Evolutionary conservation across 73 alveolate genomes (phyloP), one percentile per base, ranked within the genome.

Genomic region (Tetrahymena thermophila): DNA sequence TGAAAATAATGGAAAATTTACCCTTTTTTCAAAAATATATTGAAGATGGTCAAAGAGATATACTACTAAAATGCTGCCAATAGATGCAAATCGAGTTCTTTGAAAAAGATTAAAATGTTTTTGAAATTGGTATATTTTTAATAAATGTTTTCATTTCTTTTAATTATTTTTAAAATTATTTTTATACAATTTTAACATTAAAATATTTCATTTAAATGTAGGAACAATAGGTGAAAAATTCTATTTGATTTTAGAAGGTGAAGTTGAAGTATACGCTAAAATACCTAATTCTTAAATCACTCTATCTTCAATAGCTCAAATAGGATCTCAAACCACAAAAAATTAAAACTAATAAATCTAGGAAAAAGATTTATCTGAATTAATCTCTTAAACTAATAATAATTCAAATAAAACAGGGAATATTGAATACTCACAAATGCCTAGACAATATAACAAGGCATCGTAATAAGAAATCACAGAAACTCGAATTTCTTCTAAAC

Each of bases 191-290:
- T 93, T 85, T 19, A 71, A 43, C 37, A 96, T 84, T 95, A 95
- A 17, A n/a, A 50, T 94, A 95, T 42, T 38, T 43, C 19, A 9
- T 50, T 34, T 56, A n/a, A 9, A 4, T 11, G 13, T 94, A 96
- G 97, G 96, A 19, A 96, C 93, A 43, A 93, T 93, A 34, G 97
- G 97, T 25, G 97, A 96, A 94, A 96, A 94, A 57, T 96, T 96
- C 56, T 96, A 96, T 93, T 94, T 96, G 58, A 96, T 96, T 25
- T 84, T 94, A 44, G 44, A 96, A 56, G 97, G 97, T 25, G 94
- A 85, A n/a, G 97, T 96, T 6, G 94, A 95, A 44, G 97, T 96
- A 4, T 50, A 96, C 94, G 28, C 97, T 96, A 19, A 85, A 94
- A 40, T 50, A 84, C 85, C 94, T 43, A 55, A 25, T 57, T 35